Base-by-base conservation (phyloP, 257 asterid genomes). In the Solanum bulbocastanum region DNA sequence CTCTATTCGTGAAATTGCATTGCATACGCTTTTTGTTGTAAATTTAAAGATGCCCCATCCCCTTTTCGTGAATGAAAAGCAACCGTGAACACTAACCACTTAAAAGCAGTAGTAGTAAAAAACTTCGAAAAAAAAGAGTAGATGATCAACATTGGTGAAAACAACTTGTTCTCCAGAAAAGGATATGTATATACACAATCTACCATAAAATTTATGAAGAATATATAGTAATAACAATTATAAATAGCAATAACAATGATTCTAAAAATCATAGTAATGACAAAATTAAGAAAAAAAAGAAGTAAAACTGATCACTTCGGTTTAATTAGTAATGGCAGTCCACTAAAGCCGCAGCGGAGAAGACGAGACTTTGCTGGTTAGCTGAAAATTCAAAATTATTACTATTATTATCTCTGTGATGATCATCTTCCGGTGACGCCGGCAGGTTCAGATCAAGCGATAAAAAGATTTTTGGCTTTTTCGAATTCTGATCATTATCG, bases 31-130 rank as follows among this genome's bases (percentile, higher is more conserved):
- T 12, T 32, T 68, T 1, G n/a, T 69, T 3, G 14, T 78, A 86
- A 86, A n/a, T 33, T 72, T 87, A 90, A 89, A 88, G 92, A 91
- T 89, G 90, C 92, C 91, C 83, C 88, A 46, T 93, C 8, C 89
- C 6, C 88, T 91, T 95, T 96, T 93, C 95, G 96, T 96, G 95
- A 92, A 91, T 90, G 94, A 88, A 93, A 91, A 94, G 94, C 94
- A 93, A 95, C 91, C 91, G 71, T 87, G 94, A 91, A 93, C 87
- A 90, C 93, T 94, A 90, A 89, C 98, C 94, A 89, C 94, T 91
- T 89, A 76, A 89, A 91, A 89, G 94, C 89, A 56, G 65, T 56
- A 56, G 8, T 56, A 91, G 92, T 92, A 91, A 90, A 89, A 89
- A 87, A 88, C 90, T 46, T 44, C 8, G 16, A 44, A 49, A 37